Base-by-base conservation (phyloP, 176 grass and related monocot species). In the Carex pumila region DNA sequence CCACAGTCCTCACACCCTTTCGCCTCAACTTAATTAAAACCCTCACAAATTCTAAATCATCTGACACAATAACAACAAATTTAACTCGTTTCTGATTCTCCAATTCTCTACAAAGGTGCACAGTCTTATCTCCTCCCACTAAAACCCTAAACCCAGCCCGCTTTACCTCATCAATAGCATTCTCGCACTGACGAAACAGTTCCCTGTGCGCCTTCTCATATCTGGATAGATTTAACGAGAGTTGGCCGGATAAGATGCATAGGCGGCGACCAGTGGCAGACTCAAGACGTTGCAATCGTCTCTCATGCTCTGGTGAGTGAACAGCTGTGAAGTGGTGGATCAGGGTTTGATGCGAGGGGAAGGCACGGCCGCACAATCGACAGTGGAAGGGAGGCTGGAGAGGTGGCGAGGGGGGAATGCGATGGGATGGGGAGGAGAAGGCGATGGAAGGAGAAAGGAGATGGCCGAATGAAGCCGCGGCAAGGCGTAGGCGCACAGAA, bases 1-100 rank as follows among this genome's bases (percentile, higher is more conserved):
- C 69, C 39, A 19, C 69, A 49, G 39, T 49, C 18, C 22, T 72
- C 41, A 72, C 15, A 5, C 9, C 18, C 9, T 49, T 72, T 12
- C 0, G 37, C 7, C 8, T 72, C 69, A 49, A 22, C 49, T 72
- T 36, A 19, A 7, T 6, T 49, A 72, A 72, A 49, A 72, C 69
- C 15, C 39, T 49, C 15, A 72, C 69, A 72, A 72, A 72, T 72
- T 72, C 69, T 21, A 72, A 22, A 49, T 72, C 41, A 72, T 72
- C 17, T 49, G 69, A 72, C 39, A 72, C 41, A 49, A 72, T 49
- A 21, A 47, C 41, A 49, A 18, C 69, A 22, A 18, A 72, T 18
- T 17, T 22, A 49, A 72, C 69, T 7, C 37, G 18, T 18, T 11
- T 18, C 37, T 4, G 41, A 0, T 45, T 47, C 68, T 47, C 68